Evolutionary conservation across 345 rosid genomes (phyloP).

Genomic region (Trapa bicornis): DNA sequence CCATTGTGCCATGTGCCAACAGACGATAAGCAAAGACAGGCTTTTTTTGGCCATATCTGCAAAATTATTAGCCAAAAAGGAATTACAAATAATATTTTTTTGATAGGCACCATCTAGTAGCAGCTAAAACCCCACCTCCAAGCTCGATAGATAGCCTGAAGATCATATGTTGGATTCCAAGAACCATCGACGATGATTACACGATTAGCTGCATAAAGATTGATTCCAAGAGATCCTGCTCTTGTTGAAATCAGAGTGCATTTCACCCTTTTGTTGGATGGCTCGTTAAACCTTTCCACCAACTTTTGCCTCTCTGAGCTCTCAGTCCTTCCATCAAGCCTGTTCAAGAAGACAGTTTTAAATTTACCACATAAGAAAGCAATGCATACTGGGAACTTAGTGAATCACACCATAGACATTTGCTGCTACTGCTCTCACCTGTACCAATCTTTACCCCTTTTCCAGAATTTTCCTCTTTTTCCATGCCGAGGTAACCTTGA

Average conservation of each 20-base stretch:
- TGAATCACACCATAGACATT: background rate
- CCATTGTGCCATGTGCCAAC: constrained; percentile 97
- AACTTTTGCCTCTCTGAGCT: constrained; percentile 92
- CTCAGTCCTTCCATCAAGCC: constrained; percentile 95
- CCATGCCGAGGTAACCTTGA: constrained; percentile 66
- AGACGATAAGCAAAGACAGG: constrained; percentile 94
- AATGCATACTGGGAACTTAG: background rate
- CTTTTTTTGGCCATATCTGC: constrained; percentile 93
- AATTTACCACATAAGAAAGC: background rate
- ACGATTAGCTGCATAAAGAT: constrained; percentile 96
- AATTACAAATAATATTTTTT: background rate
- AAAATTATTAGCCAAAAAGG: constrained; percentile 4
- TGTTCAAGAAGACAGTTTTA: constrained; percentile 16
- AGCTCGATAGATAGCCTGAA: constrained; percentile 96
- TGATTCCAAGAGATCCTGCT: constrained; percentile 97
- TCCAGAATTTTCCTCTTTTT: constrained; percentile 77
- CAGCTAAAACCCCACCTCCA: constrained; percentile 54
- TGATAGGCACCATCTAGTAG: background rate
- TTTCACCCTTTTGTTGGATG: constrained; percentile 70
- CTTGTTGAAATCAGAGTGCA: constrained; percentile 92
- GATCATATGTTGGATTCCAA: constrained; percentile 99
- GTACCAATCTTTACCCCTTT: constrained; percentile 96
- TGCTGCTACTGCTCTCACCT: constrained; percentile 41
- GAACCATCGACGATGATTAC: constrained; percentile 98
- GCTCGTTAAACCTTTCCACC: constrained; percentile 90